A percentile compares a stretch with the other conserved stretches of the same genome.
These are phyloP conservation scores for Talaromyces sp. DNA, from an alignment of 2,329 filamentous ascomycete genomes.

Conservation along the genomic window DNA sequence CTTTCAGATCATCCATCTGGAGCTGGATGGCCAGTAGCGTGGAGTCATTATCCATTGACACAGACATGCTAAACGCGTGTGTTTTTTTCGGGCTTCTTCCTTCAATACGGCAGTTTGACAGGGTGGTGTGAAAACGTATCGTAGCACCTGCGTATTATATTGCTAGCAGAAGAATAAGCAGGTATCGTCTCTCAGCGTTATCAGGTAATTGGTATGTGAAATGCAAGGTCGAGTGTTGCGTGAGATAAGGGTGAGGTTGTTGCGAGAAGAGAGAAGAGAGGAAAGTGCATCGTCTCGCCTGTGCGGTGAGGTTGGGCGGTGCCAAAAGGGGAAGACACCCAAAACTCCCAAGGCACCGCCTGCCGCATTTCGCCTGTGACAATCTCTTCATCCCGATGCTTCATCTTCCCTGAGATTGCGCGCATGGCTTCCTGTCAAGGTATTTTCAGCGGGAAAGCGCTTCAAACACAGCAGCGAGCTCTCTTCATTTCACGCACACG, in stretches of 20 bases:
- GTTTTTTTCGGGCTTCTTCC: neutral
- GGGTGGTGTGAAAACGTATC: neutral
- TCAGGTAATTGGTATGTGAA: neutral
- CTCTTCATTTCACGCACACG: too few species aligned
- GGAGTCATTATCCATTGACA: neutral
- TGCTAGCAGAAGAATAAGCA: too few species aligned
- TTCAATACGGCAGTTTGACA: neutral
- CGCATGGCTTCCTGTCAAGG: too few species aligned
- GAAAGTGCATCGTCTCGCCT: neutral
- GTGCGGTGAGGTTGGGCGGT: neutral
- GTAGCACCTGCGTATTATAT: too few species aligned
- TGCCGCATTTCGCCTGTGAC: neutral
- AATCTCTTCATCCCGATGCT: neutral
- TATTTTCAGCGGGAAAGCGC: too few species aligned
- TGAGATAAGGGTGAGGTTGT: neutral
- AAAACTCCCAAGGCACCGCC: neutral
- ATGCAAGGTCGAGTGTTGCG: neutral
- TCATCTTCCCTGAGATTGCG: neutral
- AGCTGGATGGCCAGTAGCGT: neutral
- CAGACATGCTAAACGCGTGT: neutral
- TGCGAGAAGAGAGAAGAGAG: neutral
- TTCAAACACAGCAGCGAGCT: too few species aligned
- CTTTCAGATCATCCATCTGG: neutral
- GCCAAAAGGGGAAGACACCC: neutral
- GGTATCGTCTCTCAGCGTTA: neutral